Base-by-base conservation (phyloP, 306 rosid species). In the Corylus avellana region DNA sequence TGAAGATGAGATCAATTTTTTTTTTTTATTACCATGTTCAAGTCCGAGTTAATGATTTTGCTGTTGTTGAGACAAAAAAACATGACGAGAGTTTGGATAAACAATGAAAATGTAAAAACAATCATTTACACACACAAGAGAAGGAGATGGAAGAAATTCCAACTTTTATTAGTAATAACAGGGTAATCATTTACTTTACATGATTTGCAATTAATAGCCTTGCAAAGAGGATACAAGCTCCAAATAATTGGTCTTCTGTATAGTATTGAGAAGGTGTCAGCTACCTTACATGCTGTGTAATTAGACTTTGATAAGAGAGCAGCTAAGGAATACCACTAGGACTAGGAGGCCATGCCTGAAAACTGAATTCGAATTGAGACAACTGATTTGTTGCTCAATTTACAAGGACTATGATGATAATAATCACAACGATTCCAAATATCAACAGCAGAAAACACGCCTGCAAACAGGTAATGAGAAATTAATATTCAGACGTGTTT, bases 21-120 rank as follows among this genome's bases (percentile, higher is more conserved):
- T 79, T 85, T 82, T 88, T 88, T 8, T 87, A 88, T 76, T 88
- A 88, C 79, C 85, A 88, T 81, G 91, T 88, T 44, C 89, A 83
- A 72, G 89, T 73, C 29, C 86, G 89, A 68, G 91, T 88, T 9
- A 79, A 85, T 53, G 89, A 83, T 73, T 88, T 88, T 76, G 32
- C 32, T 29, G 32, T 29, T 29, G 84, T 88, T 48, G 86, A 29
- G 32, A 29, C 32, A 29, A 29, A 29, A 29, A 29, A 29, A 29
- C 32, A 37, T 13, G 8, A 62, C 29, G n/a, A 12, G 39, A 17
- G 44, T 29, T 14, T 4, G 39, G 8, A 8, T 27, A 14, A 66
- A 16, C 25, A 66, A 18, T 3, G 71, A 17, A 66, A 48, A 66
- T 66, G 13, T 8, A 44, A 66, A 66, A 37, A 16, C 3, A 66